Percentiles rank a stretch among this genome's conserved stretches.
Conservation (phyloP, 257 asterid genomes). For the Solanum bulbocastanum region DNA sequence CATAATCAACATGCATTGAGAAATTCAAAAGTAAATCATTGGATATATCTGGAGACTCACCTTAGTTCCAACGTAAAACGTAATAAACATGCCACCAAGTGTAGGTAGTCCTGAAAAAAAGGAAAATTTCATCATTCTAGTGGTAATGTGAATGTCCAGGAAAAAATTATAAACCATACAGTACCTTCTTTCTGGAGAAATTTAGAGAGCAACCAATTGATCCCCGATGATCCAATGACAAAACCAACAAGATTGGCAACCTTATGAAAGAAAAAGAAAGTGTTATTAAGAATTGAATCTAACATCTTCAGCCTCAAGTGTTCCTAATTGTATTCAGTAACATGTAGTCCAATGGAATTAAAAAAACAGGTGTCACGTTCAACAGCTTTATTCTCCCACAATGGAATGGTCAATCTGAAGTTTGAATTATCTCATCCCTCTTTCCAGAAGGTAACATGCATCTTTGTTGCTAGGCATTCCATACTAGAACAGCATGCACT, state of each 20-base stretch:
- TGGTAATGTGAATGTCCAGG: background rate
- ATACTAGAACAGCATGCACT: background rate
- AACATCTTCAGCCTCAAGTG: background rate
- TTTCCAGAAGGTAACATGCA: background rate
- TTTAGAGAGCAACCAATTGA: constrained; percentile 70
- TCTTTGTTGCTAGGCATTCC: background rate
- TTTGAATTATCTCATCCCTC: background rate
- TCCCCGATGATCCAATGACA: constrained; percentile 94
- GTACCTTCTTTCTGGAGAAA: constrained; percentile 64
- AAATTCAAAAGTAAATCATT: background rate
- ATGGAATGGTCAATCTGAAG: background rate
- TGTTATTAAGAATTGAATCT: background rate
- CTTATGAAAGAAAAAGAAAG: constrained; percentile 28
- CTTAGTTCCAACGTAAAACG: constrained; percentile 93
- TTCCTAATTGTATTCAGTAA: background rate
- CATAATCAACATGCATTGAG: constrained; percentile 9
- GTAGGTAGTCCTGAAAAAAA: constrained; percentile 57
- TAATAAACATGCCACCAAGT: constrained; percentile 53
- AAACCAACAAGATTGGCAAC: constrained; percentile 96
- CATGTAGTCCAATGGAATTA: background rate
- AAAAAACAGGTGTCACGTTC: background rate
- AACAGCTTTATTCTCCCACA: background rate
- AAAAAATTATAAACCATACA: background rate
- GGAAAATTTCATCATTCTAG: constrained; percentile 1
- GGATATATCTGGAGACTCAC: constrained; percentile 18